These are phyloP conservation scores for Prunus mongolica DNA, from an alignment of 306 rosid genomes.

Conservation along the genomic window DNA sequence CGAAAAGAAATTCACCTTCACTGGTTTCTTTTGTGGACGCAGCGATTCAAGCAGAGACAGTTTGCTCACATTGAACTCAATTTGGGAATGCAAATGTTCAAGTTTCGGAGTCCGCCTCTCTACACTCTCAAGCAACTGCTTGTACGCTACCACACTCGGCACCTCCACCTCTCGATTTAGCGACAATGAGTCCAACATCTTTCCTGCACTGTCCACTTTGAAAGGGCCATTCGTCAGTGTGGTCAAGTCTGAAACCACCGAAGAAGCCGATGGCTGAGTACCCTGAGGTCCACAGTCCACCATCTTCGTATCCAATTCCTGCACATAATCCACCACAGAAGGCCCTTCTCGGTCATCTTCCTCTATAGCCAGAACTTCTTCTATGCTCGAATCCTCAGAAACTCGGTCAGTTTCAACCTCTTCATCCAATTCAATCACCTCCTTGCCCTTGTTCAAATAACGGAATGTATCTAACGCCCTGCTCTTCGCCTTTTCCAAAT, in stretches of 20 bases:
- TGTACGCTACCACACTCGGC: conserved; percentile 41
- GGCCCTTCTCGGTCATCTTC: conserved; percentile 34
- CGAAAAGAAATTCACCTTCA: conserved; percentile 41
- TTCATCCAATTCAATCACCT: conserved; percentile 51
- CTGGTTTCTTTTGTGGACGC: conserved; percentile 47
- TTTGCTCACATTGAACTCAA: conserved; percentile 48
- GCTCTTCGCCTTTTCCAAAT: conserved; percentile 24
- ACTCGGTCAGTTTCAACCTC: conserved; percentile 26
- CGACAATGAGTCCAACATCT: conserved; percentile 33
- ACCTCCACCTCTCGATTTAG: conserved; percentile 23
- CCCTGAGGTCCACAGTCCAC: conserved; percentile 11
- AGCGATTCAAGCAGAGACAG: conserved; percentile 24
- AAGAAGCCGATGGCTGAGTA: conserved; percentile 37
- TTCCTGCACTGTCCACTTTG: conserved; percentile 43
- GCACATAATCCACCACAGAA: conserved; percentile 32
- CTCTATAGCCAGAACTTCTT: conserved; percentile 43
- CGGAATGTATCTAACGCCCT: conserved; percentile 32
- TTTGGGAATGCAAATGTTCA: conserved; percentile 40
- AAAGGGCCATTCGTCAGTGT: conserved; percentile 10
- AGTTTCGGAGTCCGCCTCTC: conserved; percentile 27
- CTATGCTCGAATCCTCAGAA: conserved; percentile 52
- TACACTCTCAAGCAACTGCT: conserved; percentile 53
- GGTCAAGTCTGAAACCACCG: conserved; percentile 44
- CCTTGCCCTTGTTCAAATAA: conserved; percentile 23
- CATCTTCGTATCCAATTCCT: conserved; percentile 31